A percentile compares a stretch with the other conserved stretches of the same genome.
These are phyloP conservation scores for Neurospora crassa DNA, from an alignment of 2,329 filamentous ascomycete species.

Conservation along the genomic window DNA sequence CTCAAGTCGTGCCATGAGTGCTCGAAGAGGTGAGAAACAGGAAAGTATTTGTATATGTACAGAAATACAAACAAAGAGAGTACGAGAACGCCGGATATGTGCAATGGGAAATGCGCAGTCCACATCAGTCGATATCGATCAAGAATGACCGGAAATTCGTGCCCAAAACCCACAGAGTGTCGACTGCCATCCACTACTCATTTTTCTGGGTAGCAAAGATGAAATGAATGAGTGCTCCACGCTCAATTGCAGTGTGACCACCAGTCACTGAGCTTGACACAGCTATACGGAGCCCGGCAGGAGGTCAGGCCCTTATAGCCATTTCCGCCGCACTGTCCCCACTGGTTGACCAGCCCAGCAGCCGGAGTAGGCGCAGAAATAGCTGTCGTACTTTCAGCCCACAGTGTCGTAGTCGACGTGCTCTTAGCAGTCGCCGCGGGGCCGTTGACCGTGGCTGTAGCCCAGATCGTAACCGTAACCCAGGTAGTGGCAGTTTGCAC, in stretches of 20 bases:
- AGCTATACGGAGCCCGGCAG: conserved; percentile 23
- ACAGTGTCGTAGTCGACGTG: conserved; percentile 2
- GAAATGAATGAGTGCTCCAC: neutral
- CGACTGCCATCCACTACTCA: neutral
- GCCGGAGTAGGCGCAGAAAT: conserved; percentile 13
- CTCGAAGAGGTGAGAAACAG: neutral
- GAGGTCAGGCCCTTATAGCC: conserved; percentile 25
- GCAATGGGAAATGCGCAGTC: neutral
- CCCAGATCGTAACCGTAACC: neutral
- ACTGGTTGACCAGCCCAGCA: conserved; percentile 21
- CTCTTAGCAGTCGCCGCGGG: conserved; percentile 8
- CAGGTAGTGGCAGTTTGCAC: neutral
- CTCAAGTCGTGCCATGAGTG: neutral
- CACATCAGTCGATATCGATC: neutral
- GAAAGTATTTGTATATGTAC: neutral
- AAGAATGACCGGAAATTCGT: neutral
- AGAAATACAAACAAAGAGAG: neutral
- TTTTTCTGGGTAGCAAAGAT: neutral
- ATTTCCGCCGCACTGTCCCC: conserved; percentile 27
- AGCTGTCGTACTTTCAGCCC: conserved; percentile 12
- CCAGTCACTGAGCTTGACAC: conserved; percentile 20
- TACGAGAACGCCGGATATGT: neutral
- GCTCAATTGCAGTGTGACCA: conserved; percentile 24
- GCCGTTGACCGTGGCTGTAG: neutral
- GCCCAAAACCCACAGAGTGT: neutral